Base-by-base conservation (phyloP, 179 eudicot species). In the Amaranthus tricolor region DNA sequence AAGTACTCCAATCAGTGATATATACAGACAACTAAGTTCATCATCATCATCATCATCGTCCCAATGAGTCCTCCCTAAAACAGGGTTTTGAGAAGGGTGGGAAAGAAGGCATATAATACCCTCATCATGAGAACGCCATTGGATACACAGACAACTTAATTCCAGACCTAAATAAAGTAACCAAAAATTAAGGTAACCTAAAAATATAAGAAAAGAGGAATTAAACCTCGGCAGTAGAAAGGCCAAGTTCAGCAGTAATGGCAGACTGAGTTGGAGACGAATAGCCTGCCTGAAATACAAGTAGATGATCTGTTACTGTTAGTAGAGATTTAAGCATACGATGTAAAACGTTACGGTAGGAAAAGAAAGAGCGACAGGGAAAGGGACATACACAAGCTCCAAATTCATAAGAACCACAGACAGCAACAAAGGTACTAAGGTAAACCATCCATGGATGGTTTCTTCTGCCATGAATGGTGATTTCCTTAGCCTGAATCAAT, bases 211-310 rank as follows among this genome's bases (percentile, higher is more conserved):
- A 13, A 45, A 24, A 7, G 43, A 47, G 7, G 13, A 6, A 70
- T 17, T 47, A 66, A 54, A 84, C 87, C 85, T 84, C 71, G 9
- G 85, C 83, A 56, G 83, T 79, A 9, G 87, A 76, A 6, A 84
- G 82, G 55, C 87, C 85, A 67, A 84, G 85, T 50, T 84, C 87
- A 3, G 82, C 69, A 62, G 77, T 82, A 66, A 84, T 77, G 56
- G 81, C 87, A 66, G 79, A 70, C 51, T 84, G 83, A 56, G 83
- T 84, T 0, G 87, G 87, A 43, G 87, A 84, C 55, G 87, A 82
- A 50, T 82, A 84, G 48, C 87, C 87, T 57, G 71, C 78, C 87
- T 84, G 76, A 55, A 79, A 67, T 66, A 61, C 5, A 14, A 62
- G 69, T 4, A 6, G 44, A 58, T 12, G 1, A 2, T 6, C 7